These are phyloP conservation scores for Russula sp. DNA, from an alignment of 768 basidiomycete species.

Conservation along the genomic window DNA sequence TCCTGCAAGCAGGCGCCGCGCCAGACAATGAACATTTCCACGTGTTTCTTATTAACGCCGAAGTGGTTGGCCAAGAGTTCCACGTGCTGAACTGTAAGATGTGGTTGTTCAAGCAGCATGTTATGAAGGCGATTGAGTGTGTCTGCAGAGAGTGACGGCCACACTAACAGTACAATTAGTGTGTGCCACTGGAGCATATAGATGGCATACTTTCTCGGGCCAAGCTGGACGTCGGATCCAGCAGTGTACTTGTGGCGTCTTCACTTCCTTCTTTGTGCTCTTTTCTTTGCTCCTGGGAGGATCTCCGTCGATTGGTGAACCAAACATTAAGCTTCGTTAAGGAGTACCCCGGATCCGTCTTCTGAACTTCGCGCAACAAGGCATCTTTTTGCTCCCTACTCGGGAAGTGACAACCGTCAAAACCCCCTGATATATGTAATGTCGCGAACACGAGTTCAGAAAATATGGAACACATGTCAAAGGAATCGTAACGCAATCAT, in stretches of 20 bases:
- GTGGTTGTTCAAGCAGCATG: constrained; percentile 10
- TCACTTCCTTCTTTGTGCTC: neutral
- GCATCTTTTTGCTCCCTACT: constrained; percentile 1
- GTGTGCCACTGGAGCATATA: neutral
- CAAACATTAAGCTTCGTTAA: neutral
- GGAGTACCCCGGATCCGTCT: constrained; percentile 10
- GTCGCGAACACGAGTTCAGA: neutral
- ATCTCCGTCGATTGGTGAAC: constrained; percentile 3
- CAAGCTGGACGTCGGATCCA: constrained; percentile 5
- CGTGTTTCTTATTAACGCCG: constrained; percentile 2
- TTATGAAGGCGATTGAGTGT: constrained; percentile 5
- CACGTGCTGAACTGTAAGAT: constrained; percentile 1
- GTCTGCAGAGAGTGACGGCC: constrained; percentile 11
- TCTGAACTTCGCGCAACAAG: constrained; percentile 2
- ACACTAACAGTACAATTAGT: constrained; percentile 2
- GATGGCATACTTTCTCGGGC: constrained; percentile 11
- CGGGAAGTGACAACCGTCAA: constrained; percentile 4
- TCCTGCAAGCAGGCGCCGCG: neutral
- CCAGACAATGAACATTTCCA: constrained; percentile 10
- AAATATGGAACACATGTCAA: neutral
- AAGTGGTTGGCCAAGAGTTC: constrained; percentile 9
- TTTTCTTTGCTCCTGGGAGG: neutral
- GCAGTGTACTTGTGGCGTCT: neutral
- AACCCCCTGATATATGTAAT: neutral
- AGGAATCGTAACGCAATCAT: too few species aligned